phyloP scores from a whole-genome alignment of 148 eudicot genomes.

The Rhododendron ovatum region DNA sequence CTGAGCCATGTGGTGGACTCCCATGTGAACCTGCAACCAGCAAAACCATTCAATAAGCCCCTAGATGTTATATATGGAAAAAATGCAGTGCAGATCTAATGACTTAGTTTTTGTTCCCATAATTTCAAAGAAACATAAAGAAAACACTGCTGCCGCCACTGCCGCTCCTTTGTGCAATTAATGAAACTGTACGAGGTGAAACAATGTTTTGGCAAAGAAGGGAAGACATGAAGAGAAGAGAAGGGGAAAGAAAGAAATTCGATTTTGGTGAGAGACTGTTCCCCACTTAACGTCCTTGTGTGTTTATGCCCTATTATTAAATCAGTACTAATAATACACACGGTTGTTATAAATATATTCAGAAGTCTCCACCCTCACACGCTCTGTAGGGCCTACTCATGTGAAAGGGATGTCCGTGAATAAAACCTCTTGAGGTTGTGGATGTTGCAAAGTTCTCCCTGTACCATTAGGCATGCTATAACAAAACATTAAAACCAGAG shows the following conservation, averaged over 20 bases:
- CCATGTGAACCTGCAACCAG: conserved; percentile 24
- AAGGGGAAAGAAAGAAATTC: background rate
- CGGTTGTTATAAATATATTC: background rate
- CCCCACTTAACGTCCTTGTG: background rate
- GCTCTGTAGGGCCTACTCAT: background rate
- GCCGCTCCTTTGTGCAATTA: too few species aligned
- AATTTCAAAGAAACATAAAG: background rate
- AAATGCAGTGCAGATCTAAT: background rate
- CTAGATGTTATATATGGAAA: background rate
- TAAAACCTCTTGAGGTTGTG: background rate
- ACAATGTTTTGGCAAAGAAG: background rate
- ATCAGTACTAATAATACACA: background rate
- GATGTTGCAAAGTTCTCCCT: background rate
- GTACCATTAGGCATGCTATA: background rate
- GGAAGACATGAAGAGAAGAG: background rate
- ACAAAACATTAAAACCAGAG: background rate
- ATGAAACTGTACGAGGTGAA: background rate
- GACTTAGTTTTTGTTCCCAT: background rate
- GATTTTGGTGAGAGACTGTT: background rate
- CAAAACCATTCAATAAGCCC: background rate
- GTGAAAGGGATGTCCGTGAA: background rate
- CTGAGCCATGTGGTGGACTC: conserved; percentile 15
- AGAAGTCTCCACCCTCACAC: background rate
- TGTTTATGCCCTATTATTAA: background rate
- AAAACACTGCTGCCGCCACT: background rate